Base-by-base conservation (phyloP, 2,329 filamentous ascomycete genomes). In the Huntiella abstrusa region DNA sequence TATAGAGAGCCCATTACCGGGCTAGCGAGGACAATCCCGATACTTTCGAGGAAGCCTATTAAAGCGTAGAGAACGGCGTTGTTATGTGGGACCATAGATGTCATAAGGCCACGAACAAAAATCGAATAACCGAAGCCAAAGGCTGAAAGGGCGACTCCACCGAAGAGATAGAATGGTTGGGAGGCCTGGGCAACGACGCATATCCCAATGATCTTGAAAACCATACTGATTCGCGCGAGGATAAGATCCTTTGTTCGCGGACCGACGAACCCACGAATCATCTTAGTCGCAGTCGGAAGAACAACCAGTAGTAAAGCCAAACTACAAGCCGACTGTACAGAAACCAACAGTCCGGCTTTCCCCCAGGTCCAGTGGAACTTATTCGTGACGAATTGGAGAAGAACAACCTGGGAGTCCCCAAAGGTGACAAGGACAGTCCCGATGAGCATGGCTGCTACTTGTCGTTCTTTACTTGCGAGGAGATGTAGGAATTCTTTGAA, bases 311-410 rank as follows among this genome's bases (percentile, higher is more conserved):
- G 42, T 15, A 50, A 17, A n/a, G 39, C 22, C 4, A 50, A 40
- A 17, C 45, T 48, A 39, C 49, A 47, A 16, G 42, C 46, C 11
- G 49, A 47, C 8, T 50, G 45, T 5, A 50, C 39, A 4, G 45
- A 48, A 13, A 47, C 46, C 6, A 50, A 32, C 8, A 50, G 34
- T 4, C 49, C 45, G 17, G 45, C 45, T 41, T 50, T 48, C n/a
- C 49, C 46, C 49, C 49, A 48, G 4, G 53, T 52, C 51, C 52
- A 53, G 7, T 51, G 45, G 42, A 57, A 55, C 34, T 53, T 52
- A 43, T 54, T 55, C 41, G 54, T 57, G 41, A 54, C 53, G 45
- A 56, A 56, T 41, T 56, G 55, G 10, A 55, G 40, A 37, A 57
- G 51, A 8, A 54, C 49, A 10, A 50, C 42, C 38, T 48, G 45